Evolutionary conservation across 352 stramenopile species (phyloP).

Genomic region (Globisporangium recalcitrans): DNA sequence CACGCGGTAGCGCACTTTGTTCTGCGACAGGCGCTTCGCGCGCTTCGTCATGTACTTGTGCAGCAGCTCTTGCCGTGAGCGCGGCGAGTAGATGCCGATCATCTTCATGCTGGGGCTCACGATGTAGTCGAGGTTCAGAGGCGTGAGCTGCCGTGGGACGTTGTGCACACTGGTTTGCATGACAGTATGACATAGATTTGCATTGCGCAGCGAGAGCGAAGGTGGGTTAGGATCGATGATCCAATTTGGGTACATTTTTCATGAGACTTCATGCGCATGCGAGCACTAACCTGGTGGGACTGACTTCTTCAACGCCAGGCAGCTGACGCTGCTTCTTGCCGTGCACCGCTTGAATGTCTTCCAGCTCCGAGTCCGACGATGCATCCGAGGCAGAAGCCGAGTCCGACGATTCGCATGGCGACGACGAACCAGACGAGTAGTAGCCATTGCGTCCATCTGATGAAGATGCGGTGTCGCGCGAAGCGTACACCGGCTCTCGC

Average conservation of each 20-base stretch:
- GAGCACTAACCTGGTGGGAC: conserved; percentile 39
- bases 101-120: conserved; percentile 27
- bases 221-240: not conserved
- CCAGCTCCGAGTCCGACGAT: conserved; percentile 32
- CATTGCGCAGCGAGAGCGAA: too few relatives aligned
- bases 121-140: conserved; percentile 41
- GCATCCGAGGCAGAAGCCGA: conserved; percentile 20
- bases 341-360: conserved; percentile 12
- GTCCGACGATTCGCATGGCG: conserved; percentile 4
- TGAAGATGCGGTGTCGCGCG: not conserved
- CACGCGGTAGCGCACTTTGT: conserved; percentile 75
- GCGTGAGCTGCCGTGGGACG: conserved; percentile 30
- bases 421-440: not conserved
- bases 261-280: not conserved
- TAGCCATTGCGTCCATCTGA: conserved; percentile 10
- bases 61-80: conserved; percentile 56
- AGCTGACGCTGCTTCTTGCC: conserved; percentile 13
- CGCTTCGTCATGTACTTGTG: conserved; percentile 80
- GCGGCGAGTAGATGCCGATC: conserved; percentile 68
- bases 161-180: conserved; percentile 36
- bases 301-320: conserved; percentile 36
- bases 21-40: conserved; percentile 60
- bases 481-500: not conserved
- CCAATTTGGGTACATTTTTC: conserved; percentile 8
- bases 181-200: not conserved